Evolutionary conservation across 495 filamentous ascomycete species (phyloP), one percentile per base, ranked within the genome.

Genomic region (Podospora fimiseda): DNA sequence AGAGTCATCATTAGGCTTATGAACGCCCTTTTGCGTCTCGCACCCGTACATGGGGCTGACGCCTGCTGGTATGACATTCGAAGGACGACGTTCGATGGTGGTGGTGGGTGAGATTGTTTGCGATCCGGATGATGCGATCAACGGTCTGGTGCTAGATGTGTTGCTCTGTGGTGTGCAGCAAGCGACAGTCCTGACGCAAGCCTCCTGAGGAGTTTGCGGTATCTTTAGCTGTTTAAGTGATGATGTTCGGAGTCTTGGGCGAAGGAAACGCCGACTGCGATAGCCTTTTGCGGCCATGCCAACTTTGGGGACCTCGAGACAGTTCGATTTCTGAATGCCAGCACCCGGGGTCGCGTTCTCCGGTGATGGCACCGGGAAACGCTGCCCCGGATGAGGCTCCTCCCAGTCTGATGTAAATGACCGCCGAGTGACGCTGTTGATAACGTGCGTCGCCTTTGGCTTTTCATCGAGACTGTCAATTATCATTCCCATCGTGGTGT

Each of bases 221-320:
- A 74, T 70, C 43, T 62, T 74, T 20, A 68, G 58, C 42, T 60
- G 60, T 55, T 62, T 69, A 16, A 65, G 63, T 23, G 58, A 55
- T 43, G 54, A 40, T 36, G 45, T 65, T 16, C 65, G 60, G 11
- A 63, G 41, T 48, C 64, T 62, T 30, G 66, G 48, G 33, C 59
- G 64, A 4, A 58, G 30, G 43, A 68, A 56, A 46, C 60, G 65
- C 50, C 65, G 64, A 41, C 50, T 54, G 38, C 39, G 41, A 55
- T 60, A 67, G 48, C 54, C 66, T 76, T 78, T 79, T 72, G 74
- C 77, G 77, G 76, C 72, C 76, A 78, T 71, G 71, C 68, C 73
- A 63, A 62, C 62, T 70, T 64, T 70, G 53, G 45, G 61, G 60
- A 67, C 62, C 63, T 63, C 65, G 69, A 60, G 66, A 53, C 62